Conservation (phyloP, 352 stramenopile species). For the Pythium utonaiense region DNA sequence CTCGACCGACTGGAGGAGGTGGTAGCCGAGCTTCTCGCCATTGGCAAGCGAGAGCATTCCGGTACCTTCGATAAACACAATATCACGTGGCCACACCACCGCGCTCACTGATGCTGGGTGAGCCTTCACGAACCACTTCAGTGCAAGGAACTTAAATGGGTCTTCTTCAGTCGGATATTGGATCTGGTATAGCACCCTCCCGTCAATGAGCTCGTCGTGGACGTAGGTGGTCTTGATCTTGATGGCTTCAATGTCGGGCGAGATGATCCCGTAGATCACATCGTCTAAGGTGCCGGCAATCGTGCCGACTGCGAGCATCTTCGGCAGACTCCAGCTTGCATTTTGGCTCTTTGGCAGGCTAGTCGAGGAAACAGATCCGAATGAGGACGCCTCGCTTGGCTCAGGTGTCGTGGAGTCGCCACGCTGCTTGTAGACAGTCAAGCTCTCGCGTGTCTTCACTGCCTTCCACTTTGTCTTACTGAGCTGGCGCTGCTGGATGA, state of each 20-base stretch:
- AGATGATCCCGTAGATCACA: conserved; percentile 38
- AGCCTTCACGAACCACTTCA: conserved; percentile 26
- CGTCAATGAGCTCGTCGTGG: conserved; percentile 46
- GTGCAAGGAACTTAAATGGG: conserved; percentile 24
- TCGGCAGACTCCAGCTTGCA: conserved; percentile 16
- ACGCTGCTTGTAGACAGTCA: conserved; percentile 31
- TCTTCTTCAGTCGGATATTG: conserved; percentile 28
- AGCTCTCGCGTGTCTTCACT: conserved; percentile 30
- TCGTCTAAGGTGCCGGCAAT: conserved; percentile 27
- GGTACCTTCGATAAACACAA: conserved; percentile 21
- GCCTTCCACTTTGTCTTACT: conserved; percentile 28
- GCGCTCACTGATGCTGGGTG: conserved; percentile 14
- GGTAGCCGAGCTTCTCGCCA: conserved; percentile 42
- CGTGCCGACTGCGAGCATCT: conserved; percentile 21
- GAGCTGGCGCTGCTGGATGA: conserved; percentile 22
- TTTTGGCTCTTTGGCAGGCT: background rate
- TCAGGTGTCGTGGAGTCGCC: too few relatives aligned
- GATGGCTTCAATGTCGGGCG: conserved; percentile 46
- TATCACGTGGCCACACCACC: conserved; percentile 20
- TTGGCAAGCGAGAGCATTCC: conserved; percentile 11
- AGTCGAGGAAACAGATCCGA: too few relatives aligned
- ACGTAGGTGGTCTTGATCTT: conserved; percentile 45
- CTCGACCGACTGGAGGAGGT: conserved; percentile 40
- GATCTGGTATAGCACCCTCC: conserved; percentile 45
- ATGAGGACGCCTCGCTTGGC: too few relatives aligned